Evolutionary conservation across 192 early-diverging fungal genomes (phyloP), one percentile per base, ranked within the genome.

Genomic region (Podila clonocystis): DNA sequence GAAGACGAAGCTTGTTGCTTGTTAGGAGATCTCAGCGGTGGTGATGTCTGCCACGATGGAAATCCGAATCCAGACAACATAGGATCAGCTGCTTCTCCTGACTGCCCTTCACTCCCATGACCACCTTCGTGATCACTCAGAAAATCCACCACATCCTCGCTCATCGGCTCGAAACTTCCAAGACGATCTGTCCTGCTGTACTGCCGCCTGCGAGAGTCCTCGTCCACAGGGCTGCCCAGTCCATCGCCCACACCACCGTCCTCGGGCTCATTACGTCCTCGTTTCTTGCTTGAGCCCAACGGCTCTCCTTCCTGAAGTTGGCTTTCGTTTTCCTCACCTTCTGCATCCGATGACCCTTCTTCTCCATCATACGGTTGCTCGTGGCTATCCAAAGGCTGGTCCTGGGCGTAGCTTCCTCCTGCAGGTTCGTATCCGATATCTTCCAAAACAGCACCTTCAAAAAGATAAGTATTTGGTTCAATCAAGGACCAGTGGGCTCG

Each of bases 361-460:
- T 67, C 61, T 8, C 62, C 67, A n/a, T 29, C 28, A 36, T 38
- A 45, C 41, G 41, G 41, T 7, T 34, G 15, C 19, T 34, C 62
- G 33, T 13, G 33, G 33, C 30, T n/a, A 0, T 4, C 5, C 6
- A 63, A 2, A 22, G 15, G 41, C 13, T 45, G 41, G 12, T 63
- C 62, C n/a, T n/a, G 20, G 17, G 62, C 17, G 17, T 17, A 33
- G 6, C 62, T 4, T 55, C 52, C 52, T 17, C 8, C 52, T 55
- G 52, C 72, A n/a, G 58, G 68, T 26, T 73, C 77, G 49, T 80
- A 80, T 24, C 72, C 77, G 36, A 80, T 67, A 30, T 73, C 77
- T 9, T 59, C 70, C 30, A 73, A 45, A 22, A 72, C 72, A 30
- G 86, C 87, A 1, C 89, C 89, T 58, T 86, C 82, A 69, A 90